Evolutionary conservation across 1,139 yeast genomes (phyloP).

Genomic region (Candida dubliniensis): DNA sequence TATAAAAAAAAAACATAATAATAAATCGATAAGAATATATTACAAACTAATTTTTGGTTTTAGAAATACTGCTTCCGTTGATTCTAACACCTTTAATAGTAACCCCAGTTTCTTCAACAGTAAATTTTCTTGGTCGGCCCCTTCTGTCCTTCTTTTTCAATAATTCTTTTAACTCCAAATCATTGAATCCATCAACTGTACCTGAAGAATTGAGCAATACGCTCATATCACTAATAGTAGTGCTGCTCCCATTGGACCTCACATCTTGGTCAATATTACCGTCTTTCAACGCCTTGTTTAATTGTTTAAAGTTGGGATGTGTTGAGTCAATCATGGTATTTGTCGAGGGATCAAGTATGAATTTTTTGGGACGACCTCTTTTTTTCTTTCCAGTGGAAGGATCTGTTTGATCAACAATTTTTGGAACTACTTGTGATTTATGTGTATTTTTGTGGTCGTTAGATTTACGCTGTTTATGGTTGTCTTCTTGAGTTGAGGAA

Average conservation of each 20-base stretch:
- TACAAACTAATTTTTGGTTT: conserved; percentile 4
- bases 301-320: conserved; percentile 44
- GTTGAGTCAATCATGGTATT: conserved; percentile 45
- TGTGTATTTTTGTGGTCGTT: conserved; percentile 3
- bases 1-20: too few species aligned
- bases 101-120: conserved; percentile 49
- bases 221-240: not conserved
- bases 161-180: conserved; percentile 39
- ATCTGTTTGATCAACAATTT: too few species aligned
- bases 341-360: conserved; percentile 42
- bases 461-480: conserved; percentile 11
- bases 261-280: conserved; percentile 8
- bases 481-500: conserved; percentile 1
- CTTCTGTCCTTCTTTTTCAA: conserved; percentile 44
- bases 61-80: conserved; percentile 29
- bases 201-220: conserved; percentile 29
- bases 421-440: too few species aligned
- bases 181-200: conserved; percentile 32
- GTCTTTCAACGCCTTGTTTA: conserved; percentile 37
- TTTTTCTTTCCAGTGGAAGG: conserved; percentile 29
- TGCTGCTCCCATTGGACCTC: conserved; percentile 1
- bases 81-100: conserved; percentile 49
- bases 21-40: not conserved
- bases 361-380: conserved; percentile 48
- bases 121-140: conserved; percentile 55